Evolutionary conservation across 164 flowering plant genomes (phyloP).

Genomic region (Tetrastigma voinierianum): DNA sequence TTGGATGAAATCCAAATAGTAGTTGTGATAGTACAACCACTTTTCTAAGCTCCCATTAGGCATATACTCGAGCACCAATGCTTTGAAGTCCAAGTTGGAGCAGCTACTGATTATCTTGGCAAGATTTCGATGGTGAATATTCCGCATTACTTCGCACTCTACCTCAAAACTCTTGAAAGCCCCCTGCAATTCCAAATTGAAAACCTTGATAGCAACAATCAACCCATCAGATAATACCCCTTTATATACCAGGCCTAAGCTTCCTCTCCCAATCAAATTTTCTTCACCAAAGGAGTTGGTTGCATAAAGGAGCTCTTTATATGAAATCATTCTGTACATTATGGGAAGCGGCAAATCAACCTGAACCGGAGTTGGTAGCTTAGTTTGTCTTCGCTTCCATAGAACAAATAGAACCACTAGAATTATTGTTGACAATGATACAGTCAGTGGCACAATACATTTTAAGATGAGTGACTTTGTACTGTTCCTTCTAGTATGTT

Average conservation of each 20-base stretch:
- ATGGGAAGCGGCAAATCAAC: background rate
- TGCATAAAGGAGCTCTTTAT: too few relatives aligned
- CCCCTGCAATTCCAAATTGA: background rate
- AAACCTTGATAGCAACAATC: background rate
- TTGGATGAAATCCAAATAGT: background rate
- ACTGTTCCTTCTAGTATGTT: background rate
- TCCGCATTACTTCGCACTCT: conserved; percentile 3
- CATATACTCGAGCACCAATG: too few relatives aligned
- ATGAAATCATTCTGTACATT: background rate
- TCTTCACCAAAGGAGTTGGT: background rate
- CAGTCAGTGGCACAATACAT: background rate
- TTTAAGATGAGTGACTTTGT: background rate
- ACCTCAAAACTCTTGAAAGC: conserved; percentile 4
- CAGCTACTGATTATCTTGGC: conserved; percentile 2
- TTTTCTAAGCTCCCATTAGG: background rate
- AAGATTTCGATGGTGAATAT: conserved; percentile 2
- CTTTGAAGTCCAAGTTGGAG: background rate
- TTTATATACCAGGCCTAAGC: background rate
- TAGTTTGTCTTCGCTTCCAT: background rate
- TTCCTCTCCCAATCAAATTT: background rate
- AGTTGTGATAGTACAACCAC: conserved; percentile 9
- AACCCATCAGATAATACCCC: background rate
- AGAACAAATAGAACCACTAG: background rate
- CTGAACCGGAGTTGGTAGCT: background rate
- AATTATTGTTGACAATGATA: background rate